These are phyloP conservation scores for Zasmidium cellare DNA, from an alignment of 2,329 filamentous ascomycete species.

Conservation along the genomic window DNA sequence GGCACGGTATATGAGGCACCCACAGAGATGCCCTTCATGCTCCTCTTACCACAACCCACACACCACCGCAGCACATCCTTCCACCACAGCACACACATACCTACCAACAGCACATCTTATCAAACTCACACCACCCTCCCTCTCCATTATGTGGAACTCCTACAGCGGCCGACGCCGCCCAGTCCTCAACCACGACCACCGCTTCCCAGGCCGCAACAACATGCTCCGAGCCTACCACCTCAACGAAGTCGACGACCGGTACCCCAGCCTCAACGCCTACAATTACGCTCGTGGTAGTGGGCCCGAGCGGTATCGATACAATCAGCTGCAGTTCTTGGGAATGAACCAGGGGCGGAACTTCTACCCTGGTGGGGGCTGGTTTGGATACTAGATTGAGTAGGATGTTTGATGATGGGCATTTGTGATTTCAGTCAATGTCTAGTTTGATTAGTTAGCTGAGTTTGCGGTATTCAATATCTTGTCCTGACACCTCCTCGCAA, in stretches of 20 bases:
- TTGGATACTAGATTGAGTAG: not conserved
- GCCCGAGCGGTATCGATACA: not conserved
- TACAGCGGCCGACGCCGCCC: not conserved
- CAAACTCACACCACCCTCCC: not conserved
- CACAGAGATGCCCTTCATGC: not conserved
- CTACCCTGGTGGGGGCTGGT: not conserved
- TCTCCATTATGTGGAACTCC: not conserved
- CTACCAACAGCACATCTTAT: not conserved
- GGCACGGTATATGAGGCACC: not conserved
- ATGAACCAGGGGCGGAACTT: not conserved
- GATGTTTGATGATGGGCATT: no score
- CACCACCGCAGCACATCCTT: no score
- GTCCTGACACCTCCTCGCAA: conserved; percentile 37
- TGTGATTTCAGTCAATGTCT: no score
- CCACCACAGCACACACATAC: no score
- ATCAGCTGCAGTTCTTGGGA: not conserved
- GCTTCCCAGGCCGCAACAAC: not conserved
- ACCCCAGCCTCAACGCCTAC: not conserved
- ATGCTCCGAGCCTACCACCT: not conserved
- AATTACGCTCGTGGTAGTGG: not conserved
- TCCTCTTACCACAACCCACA: not conserved
- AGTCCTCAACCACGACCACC: not conserved
- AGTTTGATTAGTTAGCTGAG: not conserved
- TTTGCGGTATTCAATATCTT: conserved; percentile 26
- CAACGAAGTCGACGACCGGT: not conserved